These are phyloP conservation scores for Xerocomellus chrysenteron DNA, from an alignment of 768 basidiomycete species.

Conservation along the genomic window DNA sequence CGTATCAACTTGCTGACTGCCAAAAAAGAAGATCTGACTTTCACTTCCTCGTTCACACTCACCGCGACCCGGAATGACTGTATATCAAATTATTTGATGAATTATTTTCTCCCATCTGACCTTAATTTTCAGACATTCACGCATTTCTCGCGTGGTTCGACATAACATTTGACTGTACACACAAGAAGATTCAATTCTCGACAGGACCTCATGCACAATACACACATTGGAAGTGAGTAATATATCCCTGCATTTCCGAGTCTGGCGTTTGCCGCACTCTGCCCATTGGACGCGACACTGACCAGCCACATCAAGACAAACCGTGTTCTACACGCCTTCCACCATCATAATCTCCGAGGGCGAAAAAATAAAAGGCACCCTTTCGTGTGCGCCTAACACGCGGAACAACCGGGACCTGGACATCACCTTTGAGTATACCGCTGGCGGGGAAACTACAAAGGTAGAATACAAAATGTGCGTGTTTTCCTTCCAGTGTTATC, in stretches of 20 bases:
- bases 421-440: slow-evolving; percentile 75
- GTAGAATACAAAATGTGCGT: slow-evolving; percentile 89
- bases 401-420: slow-evolving; percentile 96
- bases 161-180: slow-evolving; percentile 90
- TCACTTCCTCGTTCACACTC: slow-evolving; percentile 76
- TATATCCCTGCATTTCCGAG: background rate
- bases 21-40: slow-evolving; percentile 93
- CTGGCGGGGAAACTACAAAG: slow-evolving; percentile 29
- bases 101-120: background rate
- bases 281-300: background rate
- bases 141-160: slow-evolving; percentile 99
- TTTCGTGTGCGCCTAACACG: slow-evolving; percentile 84
- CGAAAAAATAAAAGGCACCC: slow-evolving; percentile 67
- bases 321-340: slow-evolving; percentile 93
- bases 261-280: background rate
- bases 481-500: slow-evolving; percentile 21
- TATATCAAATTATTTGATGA: slow-evolving; percentile 38
- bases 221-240: slow-evolving; percentile 91
- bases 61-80: slow-evolving; percentile 89
- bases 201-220: slow-evolving; percentile 98
- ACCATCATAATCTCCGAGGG: slow-evolving; percentile 69
- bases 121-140: slow-evolving; percentile 67
- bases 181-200: slow-evolving; percentile 94
- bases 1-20: slow-evolving; percentile 89
- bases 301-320: slow-evolving; percentile 59